Evolutionary conservation across 2,329 filamentous ascomycete genomes (phyloP), one percentile per base, ranked within the genome.

Genomic region (Aureobasidium sp.): DNA sequence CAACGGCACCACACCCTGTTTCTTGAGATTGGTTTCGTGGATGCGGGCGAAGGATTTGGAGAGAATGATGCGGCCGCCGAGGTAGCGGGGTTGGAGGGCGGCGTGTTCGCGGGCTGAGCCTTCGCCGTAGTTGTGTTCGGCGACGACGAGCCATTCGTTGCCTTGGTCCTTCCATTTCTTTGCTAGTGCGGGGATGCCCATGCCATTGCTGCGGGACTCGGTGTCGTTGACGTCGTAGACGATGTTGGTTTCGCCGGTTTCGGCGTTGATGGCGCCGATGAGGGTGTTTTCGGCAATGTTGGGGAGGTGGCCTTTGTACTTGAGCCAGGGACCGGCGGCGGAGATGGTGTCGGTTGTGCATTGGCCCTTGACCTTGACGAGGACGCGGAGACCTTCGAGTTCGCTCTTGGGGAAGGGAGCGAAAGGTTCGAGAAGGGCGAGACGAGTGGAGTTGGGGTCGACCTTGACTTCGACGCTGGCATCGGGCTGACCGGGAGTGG

Each of bases 331-430:
- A 5, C 93, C 93, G 1, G 93, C 93, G 36, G 93, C 93, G 41
- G 92, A 97, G 76, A 99, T 99, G 69, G 94, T 97, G 77, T 99
- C 94, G 48, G 94, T 99, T 62, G 94, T 99, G 81, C 94, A 97
- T 79, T 99, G 96, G 66, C 94, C 94, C 65, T 92, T 89, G 66
- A 97, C 89, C 78, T 97, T 97, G 81, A 96, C 93, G 16, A 99
- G 87, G 25, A 99, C 91, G 58, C 86, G 86, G 52, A 99, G 84
- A 30, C 84, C 86, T 48, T 82, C 79, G 34, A 97, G 83, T 59
- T 99, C 92, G 2, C 79, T 77, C 50, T 79, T 67, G 13, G 92
- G 92, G 78, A 97, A 99, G 3, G 90, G 80, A 3, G 85, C 81
- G 74, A 99, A 99, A 15, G 94, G 93, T 61, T 97, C 91, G 47